Conservation (phyloP, 805 yeast species). For the Candida insectorum region DNA sequence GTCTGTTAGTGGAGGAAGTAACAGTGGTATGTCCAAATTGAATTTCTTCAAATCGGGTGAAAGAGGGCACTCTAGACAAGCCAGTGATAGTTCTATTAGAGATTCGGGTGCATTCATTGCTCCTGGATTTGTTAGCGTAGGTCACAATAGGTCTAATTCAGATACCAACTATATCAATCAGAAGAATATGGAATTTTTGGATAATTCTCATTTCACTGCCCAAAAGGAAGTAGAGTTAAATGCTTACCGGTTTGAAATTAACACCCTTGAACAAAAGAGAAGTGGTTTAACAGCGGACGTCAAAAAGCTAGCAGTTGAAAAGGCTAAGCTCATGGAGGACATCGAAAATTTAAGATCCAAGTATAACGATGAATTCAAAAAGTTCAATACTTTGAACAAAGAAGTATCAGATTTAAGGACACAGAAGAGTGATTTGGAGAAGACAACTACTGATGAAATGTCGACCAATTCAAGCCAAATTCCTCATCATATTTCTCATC, state of each 20-base stretch:
- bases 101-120: slow-evolving; percentile 29
- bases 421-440: slow-evolving; percentile 43
- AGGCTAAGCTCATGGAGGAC: slow-evolving; percentile 12
- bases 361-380: slow-evolving; percentile 12
- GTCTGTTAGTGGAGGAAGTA: slow-evolving; percentile 34
- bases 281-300: slow-evolving; percentile 7
- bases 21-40: slow-evolving; percentile 22
- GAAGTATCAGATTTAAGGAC: slow-evolving; percentile 52
- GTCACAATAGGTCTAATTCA: slow-evolving; percentile 8
- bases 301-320: slow-evolving; percentile 25
- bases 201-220: slow-evolving; percentile 1
- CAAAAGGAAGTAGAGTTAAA: slow-evolving; percentile 8
- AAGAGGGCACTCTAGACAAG: slow-evolving; percentile 35
- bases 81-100: slow-evolving; percentile 35
- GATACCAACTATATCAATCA: slow-evolving; percentile 8
- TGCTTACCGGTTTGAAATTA: slow-evolving; percentile 34
- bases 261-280: slow-evolving; percentile 24
- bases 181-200: slow-evolving; percentile 7
- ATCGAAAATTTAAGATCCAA: slow-evolving; percentile 7
- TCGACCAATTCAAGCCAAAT: background rate
- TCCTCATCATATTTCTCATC: slow-evolving; percentile 4
- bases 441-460: slow-evolving; percentile 1
- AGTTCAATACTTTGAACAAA: slow-evolving; percentile 24
- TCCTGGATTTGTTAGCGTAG: slow-evolving; percentile 33
- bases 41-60: slow-evolving; percentile 29